Conservation (phyloP, 805 yeast species). For the Metschnikowia henanensis region DNA sequence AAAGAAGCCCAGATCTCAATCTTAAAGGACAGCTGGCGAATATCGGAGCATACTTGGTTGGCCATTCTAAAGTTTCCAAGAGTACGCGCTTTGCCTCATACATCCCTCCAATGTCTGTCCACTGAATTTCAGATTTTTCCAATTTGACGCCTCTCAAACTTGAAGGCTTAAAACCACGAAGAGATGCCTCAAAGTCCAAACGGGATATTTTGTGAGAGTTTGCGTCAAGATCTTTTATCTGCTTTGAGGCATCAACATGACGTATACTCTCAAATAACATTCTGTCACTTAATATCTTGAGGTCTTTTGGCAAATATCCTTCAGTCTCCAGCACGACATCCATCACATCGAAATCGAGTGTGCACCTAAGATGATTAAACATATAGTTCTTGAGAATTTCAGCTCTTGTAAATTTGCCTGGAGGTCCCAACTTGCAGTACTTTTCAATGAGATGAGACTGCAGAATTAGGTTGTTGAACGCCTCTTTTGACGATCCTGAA, state of each 20-base stretch:
- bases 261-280: conserved; percentile 50
- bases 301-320: conserved; percentile 85
- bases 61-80: conserved; percentile 94
- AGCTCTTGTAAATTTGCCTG: conserved; percentile 62
- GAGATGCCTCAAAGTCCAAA: conserved; percentile 51
- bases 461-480: conserved; percentile 58
- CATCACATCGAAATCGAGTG: conserved; percentile 43
- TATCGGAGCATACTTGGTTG: conserved; percentile 94
- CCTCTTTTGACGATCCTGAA: conserved; percentile 62
- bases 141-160: conserved; percentile 84
- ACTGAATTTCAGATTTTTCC: conserved; percentile 69
- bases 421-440: conserved; percentile 59
- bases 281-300: conserved; percentile 70
- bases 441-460: conserved; percentile 73
- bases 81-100: conserved; percentile 70
- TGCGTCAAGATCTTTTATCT: not conserved
- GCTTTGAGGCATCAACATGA: conserved; percentile 1
- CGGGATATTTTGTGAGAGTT: conserved; percentile 22
- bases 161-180: conserved; percentile 75
- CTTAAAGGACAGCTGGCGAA: conserved; percentile 85
- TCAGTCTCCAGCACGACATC: conserved; percentile 68
- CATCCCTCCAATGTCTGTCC: conserved; percentile 93
- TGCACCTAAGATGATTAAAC: conserved; percentile 25
- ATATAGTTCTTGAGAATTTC: conserved; percentile 45
- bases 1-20: conserved; percentile 82